phyloP scores from a whole-genome alignment of 2,329 filamentous ascomycete genomes.

The Fusarium secorum region DNA sequence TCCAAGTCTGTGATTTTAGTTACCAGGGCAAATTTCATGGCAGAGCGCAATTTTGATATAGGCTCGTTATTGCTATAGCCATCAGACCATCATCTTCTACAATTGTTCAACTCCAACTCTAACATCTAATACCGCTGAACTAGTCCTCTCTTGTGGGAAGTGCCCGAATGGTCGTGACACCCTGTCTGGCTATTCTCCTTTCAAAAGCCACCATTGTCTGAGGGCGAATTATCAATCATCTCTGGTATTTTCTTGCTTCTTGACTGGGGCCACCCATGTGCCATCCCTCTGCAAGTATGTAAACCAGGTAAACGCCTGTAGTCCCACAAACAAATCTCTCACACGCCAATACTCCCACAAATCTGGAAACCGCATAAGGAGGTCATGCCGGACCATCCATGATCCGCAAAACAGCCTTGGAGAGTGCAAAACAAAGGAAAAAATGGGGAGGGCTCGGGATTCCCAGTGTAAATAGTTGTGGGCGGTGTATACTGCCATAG shows the following conservation, averaged over 20 bases:
- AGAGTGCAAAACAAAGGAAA: conserved; percentile 21
- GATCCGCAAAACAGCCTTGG: conserved; percentile 20
- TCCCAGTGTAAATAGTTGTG: neutral
- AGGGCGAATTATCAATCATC: neutral
- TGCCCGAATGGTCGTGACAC: conserved; percentile 6
- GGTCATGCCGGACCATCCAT: conserved; percentile 29
- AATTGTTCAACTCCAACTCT: conserved; percentile 35
- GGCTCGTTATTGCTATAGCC: neutral
- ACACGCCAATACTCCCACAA: conserved; percentile 38
- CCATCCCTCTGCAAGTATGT: conserved; percentile 5
- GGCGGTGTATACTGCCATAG: neutral
- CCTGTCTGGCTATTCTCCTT: conserved; percentile 1
- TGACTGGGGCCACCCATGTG: neutral
- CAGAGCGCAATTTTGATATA: neutral
- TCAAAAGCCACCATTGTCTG: neutral
- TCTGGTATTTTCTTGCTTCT: conserved; percentile 14
- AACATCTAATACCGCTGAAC: conserved; percentile 24
- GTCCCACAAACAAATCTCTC: conserved; percentile 24
- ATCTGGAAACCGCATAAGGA: conserved; percentile 17
- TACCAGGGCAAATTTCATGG: neutral
- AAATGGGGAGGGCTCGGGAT: conserved; percentile 1
- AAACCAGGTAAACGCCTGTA: conserved; percentile 25
- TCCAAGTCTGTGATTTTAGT: neutral
- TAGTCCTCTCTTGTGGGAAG: neutral
- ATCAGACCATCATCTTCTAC: conserved; percentile 30